Percentiles rank a stretch among this genome's conserved stretches.
phyloP scores from a whole-genome alignment of 2,329 filamentous ascomycete genomes.

The Endoconidiophora polonica region DNA sequence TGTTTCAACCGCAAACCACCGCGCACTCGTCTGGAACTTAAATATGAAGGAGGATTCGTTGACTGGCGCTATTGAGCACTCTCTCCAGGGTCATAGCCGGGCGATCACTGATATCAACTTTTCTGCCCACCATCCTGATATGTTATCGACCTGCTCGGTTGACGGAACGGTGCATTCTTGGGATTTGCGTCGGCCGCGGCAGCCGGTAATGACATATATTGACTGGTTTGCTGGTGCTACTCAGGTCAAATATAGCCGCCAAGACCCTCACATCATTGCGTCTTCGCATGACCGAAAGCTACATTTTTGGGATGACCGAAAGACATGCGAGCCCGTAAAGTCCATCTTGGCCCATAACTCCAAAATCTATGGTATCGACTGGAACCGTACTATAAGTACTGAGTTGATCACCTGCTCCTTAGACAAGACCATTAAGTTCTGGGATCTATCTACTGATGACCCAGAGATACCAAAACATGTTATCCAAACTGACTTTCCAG shows the following conservation, averaged over 20 bases:
- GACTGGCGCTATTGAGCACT: slow-evolving; percentile 62
- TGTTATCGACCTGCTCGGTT: slow-evolving; percentile 78
- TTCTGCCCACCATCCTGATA: slow-evolving; percentile 77
- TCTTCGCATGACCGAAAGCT: slow-evolving; percentile 81
- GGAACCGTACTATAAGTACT: slow-evolving; percentile 62
- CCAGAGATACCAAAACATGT: slow-evolving; percentile 46
- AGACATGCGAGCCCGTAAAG: slow-evolving; percentile 58
- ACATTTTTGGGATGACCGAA: slow-evolving; percentile 79
- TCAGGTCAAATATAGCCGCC: slow-evolving; percentile 87
- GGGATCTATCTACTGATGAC: slow-evolving; percentile 56
- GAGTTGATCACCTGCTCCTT: slow-evolving; percentile 75
- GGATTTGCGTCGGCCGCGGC: slow-evolving; percentile 61
- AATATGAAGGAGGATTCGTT: slow-evolving; percentile 59
- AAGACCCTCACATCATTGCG: slow-evolving; percentile 71
- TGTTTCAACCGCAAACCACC: slow-evolving; percentile 84
- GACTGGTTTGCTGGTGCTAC: slow-evolving; percentile 91
- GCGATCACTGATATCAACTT: slow-evolving; percentile 96
- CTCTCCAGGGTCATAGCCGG: slow-evolving; percentile 63
- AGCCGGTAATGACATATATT: slow-evolving; percentile 65
- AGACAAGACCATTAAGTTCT: slow-evolving; percentile 85
- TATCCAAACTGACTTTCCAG: slow-evolving; percentile 68
- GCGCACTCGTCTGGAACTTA: slow-evolving; percentile 86
- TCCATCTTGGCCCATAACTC: slow-evolving; percentile 79
- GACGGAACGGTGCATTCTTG: slow-evolving; percentile 88
- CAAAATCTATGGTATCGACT: slow-evolving; percentile 91